Conservation (phyloP, 2,329 filamentous ascomycete genomes). For the Phaeosphaeria sp. region DNA sequence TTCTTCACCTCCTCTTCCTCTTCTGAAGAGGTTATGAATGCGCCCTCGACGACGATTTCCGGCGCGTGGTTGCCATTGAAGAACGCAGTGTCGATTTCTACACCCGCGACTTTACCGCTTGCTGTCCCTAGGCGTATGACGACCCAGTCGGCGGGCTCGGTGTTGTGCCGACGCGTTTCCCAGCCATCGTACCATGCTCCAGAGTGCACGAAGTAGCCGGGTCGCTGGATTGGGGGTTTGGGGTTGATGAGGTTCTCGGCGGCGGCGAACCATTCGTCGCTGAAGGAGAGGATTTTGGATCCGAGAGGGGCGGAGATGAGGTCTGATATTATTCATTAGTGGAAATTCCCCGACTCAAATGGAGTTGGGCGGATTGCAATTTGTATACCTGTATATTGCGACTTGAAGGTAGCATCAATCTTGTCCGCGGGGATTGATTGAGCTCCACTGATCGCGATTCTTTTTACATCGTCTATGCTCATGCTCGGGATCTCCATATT, state of each 20-base stretch:
- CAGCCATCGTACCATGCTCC: conserved; percentile 71
- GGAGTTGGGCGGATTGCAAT: neutral
- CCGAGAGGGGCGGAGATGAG: conserved; percentile 60
- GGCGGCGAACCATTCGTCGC: conserved; percentile 67
- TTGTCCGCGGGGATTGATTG: conserved; percentile 53
- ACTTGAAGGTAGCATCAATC: conserved; percentile 63
- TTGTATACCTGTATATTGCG: conserved; percentile 57
- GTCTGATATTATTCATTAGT: conserved; percentile 41
- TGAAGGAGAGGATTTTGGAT: conserved; percentile 61
- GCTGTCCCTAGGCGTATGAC: conserved; percentile 66
- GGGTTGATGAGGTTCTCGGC: conserved; percentile 66
- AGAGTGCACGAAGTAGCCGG: conserved; percentile 64
- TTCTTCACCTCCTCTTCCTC: conserved; percentile 67
- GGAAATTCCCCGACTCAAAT: neutral
- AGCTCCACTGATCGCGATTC: conserved; percentile 29
- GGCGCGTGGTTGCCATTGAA: conserved; percentile 86
- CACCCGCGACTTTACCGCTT: conserved; percentile 73
- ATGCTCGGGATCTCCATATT: conserved; percentile 44
- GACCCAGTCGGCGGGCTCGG: conserved; percentile 64
- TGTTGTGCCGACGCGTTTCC: conserved; percentile 68
- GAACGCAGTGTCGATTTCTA: conserved; percentile 82
- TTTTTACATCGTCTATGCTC: conserved; percentile 37
- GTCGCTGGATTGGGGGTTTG: conserved; percentile 61
- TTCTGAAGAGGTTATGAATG: conserved; percentile 62
- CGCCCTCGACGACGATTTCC: conserved; percentile 77